phyloP scores from a whole-genome alignment of 768 basidiomycete species.

The Phanerodontia chrysosporium region DNA sequence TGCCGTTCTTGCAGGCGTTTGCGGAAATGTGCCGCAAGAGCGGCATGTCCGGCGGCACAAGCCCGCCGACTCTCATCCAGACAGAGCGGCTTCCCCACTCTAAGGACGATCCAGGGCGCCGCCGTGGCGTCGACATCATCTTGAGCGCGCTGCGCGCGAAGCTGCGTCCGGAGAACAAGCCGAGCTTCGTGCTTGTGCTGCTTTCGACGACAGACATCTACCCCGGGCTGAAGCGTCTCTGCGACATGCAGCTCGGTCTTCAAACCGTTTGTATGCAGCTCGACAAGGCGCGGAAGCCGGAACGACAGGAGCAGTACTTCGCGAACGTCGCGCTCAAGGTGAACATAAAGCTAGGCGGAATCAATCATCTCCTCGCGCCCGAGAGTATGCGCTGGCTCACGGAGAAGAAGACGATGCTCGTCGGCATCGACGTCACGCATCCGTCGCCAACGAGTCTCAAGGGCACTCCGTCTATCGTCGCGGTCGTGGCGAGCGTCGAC shows the following conservation, averaged over 20 bases:
- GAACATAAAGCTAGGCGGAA: slow-evolving; percentile 79
- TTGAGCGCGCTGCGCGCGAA: slow-evolving; percentile 22
- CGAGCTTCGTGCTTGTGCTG: slow-evolving; percentile 67
- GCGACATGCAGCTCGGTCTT: slow-evolving; percentile 67
- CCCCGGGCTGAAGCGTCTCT: slow-evolving; percentile 74
- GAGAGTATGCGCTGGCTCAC: slow-evolving; percentile 60
- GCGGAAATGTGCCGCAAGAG: slow-evolving; percentile 47
- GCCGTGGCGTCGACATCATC: slow-evolving; percentile 40
- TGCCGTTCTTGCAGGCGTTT: slow-evolving; percentile 48
- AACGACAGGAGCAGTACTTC: slow-evolving; percentile 73
- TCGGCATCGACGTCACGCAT: slow-evolving; percentile 87
- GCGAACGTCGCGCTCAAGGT: slow-evolving; percentile 80
- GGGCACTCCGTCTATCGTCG: slow-evolving; percentile 80
- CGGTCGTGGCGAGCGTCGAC: slow-evolving; percentile 77
- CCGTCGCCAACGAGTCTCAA: slow-evolving; percentile 61
- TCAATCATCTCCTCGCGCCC: slow-evolving; percentile 65
- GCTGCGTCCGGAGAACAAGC: slow-evolving; percentile 30
- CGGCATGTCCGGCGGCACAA: slow-evolving; percentile 50
- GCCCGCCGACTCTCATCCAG: slow-evolving; percentile 33
- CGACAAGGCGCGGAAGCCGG: slow-evolving; percentile 52
- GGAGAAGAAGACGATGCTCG: slow-evolving; percentile 70
- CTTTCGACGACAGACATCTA: slow-evolving; percentile 73
- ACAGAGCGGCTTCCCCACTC: slow-evolving; percentile 30
- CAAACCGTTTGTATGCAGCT: slow-evolving; percentile 71
- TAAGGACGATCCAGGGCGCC: slow-evolving; percentile 36